A percentile compares a stretch with the other conserved stretches of the same genome.
phyloP scores from a whole-genome alignment of 164 flowering plant genomes.

The Sedum album region DNA sequence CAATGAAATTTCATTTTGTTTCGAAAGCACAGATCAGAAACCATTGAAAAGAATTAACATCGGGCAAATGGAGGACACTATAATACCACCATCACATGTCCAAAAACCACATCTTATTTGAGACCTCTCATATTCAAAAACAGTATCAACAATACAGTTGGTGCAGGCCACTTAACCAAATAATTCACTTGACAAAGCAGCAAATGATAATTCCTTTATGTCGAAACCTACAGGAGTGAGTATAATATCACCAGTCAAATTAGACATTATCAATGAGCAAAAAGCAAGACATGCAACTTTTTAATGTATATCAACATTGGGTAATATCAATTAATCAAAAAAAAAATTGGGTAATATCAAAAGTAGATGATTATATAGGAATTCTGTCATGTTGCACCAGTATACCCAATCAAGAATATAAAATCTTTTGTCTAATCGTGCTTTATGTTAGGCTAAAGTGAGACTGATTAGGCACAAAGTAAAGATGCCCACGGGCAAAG shows the following conservation, averaged over 20 bases:
- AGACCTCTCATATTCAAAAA: background rate
- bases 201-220: background rate
- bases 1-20: background rate
- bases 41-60: background rate
- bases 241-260: background rate
- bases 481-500: background rate
- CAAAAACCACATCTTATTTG: background rate
- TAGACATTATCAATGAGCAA: background rate
- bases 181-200: background rate
- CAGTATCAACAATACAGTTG: background rate
- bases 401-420: constrained; percentile 1
- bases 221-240: background rate
- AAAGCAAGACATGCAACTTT: background rate
- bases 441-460: constrained; percentile 5
- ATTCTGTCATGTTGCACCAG: background rate
- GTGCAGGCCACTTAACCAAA: background rate
- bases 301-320: background rate
- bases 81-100: background rate
- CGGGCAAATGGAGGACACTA: background rate
- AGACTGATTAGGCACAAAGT: constrained; percentile 7
- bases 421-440: background rate
- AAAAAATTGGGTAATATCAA: constrained; percentile 5
- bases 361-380: background rate
- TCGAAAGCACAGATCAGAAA: background rate
- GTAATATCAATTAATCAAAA: constrained; percentile 7